phyloP scores from a whole-genome alignment of 2,329 filamentous ascomycete species.

The Diaporthe ilicicola region DNA sequence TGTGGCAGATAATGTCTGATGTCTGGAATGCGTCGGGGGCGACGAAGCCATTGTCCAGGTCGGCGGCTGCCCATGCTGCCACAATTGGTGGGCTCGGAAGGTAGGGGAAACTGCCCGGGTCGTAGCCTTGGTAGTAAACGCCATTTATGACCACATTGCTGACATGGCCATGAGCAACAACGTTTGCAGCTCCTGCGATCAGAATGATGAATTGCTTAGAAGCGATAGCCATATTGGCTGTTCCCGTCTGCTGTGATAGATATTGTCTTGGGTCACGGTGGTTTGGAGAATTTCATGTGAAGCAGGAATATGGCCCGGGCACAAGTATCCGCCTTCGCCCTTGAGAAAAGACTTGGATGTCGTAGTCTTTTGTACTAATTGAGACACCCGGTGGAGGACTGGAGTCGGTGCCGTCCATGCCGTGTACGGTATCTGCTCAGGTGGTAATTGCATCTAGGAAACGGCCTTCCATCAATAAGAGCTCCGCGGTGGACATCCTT shows the following conservation, averaged over 20 bases:
- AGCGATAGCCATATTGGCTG: conserved; percentile 2
- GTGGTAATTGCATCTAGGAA: not conserved
- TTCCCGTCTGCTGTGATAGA: not conserved
- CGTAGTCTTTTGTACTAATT: not conserved
- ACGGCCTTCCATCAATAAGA: not conserved
- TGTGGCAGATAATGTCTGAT: conserved; percentile 48
- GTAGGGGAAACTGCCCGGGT: conserved; percentile 24
- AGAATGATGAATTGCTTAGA: not conserved
- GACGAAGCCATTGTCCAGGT: conserved; percentile 50
- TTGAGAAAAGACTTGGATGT: too few species aligned
- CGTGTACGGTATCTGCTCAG: not conserved
- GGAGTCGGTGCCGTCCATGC: not conserved
- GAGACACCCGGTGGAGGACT: not conserved
- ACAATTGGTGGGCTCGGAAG: conserved; percentile 20
- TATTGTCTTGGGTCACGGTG: not conserved
- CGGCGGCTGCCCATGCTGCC: conserved; percentile 27
- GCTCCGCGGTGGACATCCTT: not conserved
- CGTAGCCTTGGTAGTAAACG: conserved; percentile 29
- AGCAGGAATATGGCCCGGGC: too few species aligned
- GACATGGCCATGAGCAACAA: conserved; percentile 29
- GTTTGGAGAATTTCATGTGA: too few species aligned
- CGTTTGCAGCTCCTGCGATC: conserved; percentile 5
- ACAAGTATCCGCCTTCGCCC: too few species aligned
- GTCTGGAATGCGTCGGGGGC: conserved; percentile 43
- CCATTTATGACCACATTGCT: conserved; percentile 33